Conservation (phyloP, 106 monocot genomes). For the Gastrodia elata region DNA sequence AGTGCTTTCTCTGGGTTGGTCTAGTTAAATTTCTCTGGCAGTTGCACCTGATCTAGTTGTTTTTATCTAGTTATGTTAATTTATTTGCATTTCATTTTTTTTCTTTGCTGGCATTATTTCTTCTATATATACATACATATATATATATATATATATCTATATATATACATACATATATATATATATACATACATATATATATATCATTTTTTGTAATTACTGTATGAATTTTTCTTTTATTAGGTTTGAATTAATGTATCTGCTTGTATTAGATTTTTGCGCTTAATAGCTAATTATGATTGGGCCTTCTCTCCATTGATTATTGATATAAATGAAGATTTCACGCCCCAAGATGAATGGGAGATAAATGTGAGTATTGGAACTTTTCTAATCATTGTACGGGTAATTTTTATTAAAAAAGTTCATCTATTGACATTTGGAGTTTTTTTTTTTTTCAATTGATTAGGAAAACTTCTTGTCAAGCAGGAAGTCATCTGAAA, state of each 20-base stretch:
- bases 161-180: too few relatives aligned
- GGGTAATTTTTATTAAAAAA: neutral
- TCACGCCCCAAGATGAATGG: slow-evolving; percentile 43
- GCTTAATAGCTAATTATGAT: slow-evolving; percentile 66
- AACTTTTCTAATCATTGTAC: neutral
- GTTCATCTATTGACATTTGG: neutral
- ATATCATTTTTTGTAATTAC: too few relatives aligned
- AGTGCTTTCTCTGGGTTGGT: too few relatives aligned
- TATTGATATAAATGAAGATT: slow-evolving; percentile 82
- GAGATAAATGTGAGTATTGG: slow-evolving; percentile 56
- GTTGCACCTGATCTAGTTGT: too few relatives aligned
- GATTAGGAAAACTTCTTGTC: slow-evolving; percentile 60
- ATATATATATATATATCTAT: too few relatives aligned
- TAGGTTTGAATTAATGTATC: neutral
- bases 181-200: too few relatives aligned
- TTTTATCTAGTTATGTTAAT: too few relatives aligned
- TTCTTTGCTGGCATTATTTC: neutral
- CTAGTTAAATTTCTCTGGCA: too few relatives aligned
- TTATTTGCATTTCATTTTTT: too few relatives aligned
- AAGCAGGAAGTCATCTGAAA: slow-evolving; percentile 56
- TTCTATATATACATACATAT: too few relatives aligned
- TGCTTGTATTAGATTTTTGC: slow-evolving; percentile 55
- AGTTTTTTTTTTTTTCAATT: slow-evolving; percentile 5
- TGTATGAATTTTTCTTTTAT: too few relatives aligned
- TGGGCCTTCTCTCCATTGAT: slow-evolving; percentile 82